Base-by-base conservation (phyloP, 768 basidiomycete species). In the Pulveroboletus sp. region DNA sequence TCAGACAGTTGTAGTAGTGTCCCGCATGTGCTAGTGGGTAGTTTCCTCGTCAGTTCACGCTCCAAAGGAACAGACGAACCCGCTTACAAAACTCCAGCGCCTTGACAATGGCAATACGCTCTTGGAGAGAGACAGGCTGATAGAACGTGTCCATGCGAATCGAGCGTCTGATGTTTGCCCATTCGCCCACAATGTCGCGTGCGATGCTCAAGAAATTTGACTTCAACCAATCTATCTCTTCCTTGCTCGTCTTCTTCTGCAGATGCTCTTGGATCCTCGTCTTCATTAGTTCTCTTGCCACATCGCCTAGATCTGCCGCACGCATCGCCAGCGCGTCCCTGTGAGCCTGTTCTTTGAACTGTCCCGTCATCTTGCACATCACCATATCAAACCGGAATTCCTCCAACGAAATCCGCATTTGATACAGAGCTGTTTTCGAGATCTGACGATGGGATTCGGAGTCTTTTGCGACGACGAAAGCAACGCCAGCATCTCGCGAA, bases 381-480 rank as follows among this genome's bases (percentile, higher is more conserved):
- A 58, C 59, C 36, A 79, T 46, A 44, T 76, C 68, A 68, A 81
- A 79, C 8, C 71, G 72, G 66, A 80, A 80, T 18, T 60, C 60
- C 54, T 83, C 80, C 38, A 83, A 56, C 7, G 71, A 58, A 18
- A 75, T 64, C 35, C 77, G 71, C 71, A 83, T 69, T 31, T 57
- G 51, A 27, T 77, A 65, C 21, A 81, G 61, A 18, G 60, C 52
- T 37, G 76, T 76, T 21, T 59, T 73, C 35, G 78, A 73, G 48
- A 76, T 65, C 55, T 83, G 81, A 26, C 81, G 77, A 50, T 73
- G 76, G 11, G 76, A 74, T 49, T 73, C 76, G 6, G 82, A 79
- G 36, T 70, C 64, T 33, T 64, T 58, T 1, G 82, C 78, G 31
- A 82, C 73, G 5, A 57, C 57, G 46, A 72, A 65, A 26, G 82